Percentiles rank a stretch among this genome's conserved stretches.
These are phyloP conservation scores for Apiotrichum akiyoshidainum DNA, from an alignment of 1,284 basidiomycete species.

Conservation along the genomic window DNA sequence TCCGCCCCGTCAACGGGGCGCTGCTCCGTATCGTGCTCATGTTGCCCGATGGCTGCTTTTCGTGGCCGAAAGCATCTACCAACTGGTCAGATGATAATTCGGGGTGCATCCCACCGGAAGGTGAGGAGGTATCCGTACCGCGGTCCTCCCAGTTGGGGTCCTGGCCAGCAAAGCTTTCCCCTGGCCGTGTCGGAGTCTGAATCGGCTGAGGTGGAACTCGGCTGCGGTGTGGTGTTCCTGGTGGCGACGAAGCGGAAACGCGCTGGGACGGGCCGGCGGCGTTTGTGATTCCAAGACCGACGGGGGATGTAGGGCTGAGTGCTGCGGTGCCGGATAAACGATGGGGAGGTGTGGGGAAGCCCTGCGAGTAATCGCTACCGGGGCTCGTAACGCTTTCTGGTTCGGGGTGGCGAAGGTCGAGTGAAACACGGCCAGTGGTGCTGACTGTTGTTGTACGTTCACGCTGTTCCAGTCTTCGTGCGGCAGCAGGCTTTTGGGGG, in stretches of 20 bases:
- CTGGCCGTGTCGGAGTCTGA: slow-evolving; percentile 8
- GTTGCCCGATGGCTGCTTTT: slow-evolving; percentile 2
- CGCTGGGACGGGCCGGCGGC: background rate
- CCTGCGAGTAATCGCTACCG: background rate
- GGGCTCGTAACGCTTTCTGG: background rate
- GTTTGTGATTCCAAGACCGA: slow-evolving; percentile 1
- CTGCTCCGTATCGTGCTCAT: background rate
- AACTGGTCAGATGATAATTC: slow-evolving; percentile 22
- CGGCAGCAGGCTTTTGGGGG: slow-evolving; percentile 43
- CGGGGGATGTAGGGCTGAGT: background rate
- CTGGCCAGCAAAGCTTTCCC: slow-evolving; percentile 4
- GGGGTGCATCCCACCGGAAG: slow-evolving; percentile 11
- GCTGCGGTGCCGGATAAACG: background rate
- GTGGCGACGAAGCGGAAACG: background rate
- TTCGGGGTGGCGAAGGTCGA: slow-evolving; percentile 2
- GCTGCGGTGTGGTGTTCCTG: background rate
- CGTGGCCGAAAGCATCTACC: slow-evolving; percentile 11
- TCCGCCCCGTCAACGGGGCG: background rate
- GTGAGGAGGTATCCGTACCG: slow-evolving; percentile 13
- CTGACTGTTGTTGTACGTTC: slow-evolving; percentile 24
- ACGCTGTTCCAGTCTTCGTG: slow-evolving; percentile 33
- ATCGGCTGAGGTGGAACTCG: slow-evolving; percentile 4
- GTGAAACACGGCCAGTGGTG: slow-evolving; percentile 11
- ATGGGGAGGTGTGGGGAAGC: background rate
- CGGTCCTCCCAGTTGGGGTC: slow-evolving; percentile 15